Conservation (phyloP, 192 early-diverging fungal genomes). For the Entomortierella beljakovae region DNA sequence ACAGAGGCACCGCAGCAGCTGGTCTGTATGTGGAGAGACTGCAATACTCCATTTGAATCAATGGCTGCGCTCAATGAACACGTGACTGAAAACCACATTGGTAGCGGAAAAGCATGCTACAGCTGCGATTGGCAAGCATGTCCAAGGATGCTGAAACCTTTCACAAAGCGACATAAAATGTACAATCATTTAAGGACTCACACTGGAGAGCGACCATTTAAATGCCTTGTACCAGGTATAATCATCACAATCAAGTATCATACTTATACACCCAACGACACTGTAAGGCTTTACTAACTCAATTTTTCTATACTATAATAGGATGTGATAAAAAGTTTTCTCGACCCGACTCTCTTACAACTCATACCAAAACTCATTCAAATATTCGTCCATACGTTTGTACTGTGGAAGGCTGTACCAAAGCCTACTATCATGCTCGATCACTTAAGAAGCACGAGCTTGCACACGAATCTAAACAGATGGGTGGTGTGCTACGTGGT, state of each 20-base stretch:
- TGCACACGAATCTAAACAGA: constrained; percentile 53
- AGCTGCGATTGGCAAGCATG: constrained; percentile 62
- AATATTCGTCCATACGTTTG: constrained; percentile 68
- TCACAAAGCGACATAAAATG: constrained; percentile 77
- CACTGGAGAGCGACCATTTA: constrained; percentile 81
- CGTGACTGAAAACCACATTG: constrained; percentile 64
- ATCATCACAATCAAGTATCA: too few relatives aligned
- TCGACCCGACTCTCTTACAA: constrained; percentile 60
- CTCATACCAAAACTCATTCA: constrained; percentile 69
- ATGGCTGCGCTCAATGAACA: constrained; percentile 62
- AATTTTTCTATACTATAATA: constrained; percentile 15
- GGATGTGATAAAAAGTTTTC: constrained; percentile 62
- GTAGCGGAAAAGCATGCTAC: constrained; percentile 67
- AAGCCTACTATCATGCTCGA: constrained; percentile 72
- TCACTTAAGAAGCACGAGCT: constrained; percentile 73
- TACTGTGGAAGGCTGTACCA: constrained; percentile 59
- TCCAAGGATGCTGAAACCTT: constrained; percentile 62
- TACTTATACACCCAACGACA: neutral
- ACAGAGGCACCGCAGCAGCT: constrained; percentile 43
- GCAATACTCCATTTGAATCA: constrained; percentile 44
- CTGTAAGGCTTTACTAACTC: too few relatives aligned
- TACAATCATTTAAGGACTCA: constrained; percentile 78
- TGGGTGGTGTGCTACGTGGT: constrained; percentile 16
- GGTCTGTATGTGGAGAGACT: constrained; percentile 65
- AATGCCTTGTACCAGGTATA: constrained; percentile 65